Conservation (phyloP, 495 filamentous ascomycete species). For the Hypoxylon crocopeplum region DNA sequence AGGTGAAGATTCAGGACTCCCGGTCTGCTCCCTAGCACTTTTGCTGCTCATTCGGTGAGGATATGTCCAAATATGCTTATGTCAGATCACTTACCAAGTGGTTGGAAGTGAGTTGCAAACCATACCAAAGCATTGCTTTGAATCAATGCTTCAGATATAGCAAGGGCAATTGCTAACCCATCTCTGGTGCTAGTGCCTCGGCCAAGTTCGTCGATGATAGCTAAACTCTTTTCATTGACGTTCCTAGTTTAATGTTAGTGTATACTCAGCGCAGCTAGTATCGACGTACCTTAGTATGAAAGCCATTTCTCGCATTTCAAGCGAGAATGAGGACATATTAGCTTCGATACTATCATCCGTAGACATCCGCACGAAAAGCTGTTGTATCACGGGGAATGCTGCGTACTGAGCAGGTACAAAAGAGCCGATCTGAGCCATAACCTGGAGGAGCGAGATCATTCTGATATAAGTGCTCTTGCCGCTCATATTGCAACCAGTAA, state of each 20-base stretch:
- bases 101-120: slow-evolving; percentile 92
- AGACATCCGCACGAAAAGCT: slow-evolving; percentile 86
- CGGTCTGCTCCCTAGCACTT: slow-evolving; percentile 71
- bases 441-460: slow-evolving; percentile 78
- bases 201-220: slow-evolving; percentile 92
- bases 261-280: slow-evolving; percentile 48
- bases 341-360: slow-evolving; percentile 88
- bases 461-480: slow-evolving; percentile 98
- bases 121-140: slow-evolving; percentile 78
- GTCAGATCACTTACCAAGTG: slow-evolving; percentile 59
- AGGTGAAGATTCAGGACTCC: slow-evolving; percentile 86
- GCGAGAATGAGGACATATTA: slow-evolving; percentile 90
- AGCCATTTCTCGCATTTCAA: slow-evolving; percentile 95
- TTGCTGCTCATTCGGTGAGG: slow-evolving; percentile 50
- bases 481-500: slow-evolving; percentile 98
- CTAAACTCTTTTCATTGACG: slow-evolving; percentile 74
- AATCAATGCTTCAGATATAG: slow-evolving; percentile 85
- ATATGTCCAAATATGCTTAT: background rate
- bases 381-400: slow-evolving; percentile 77
- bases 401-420: slow-evolving; percentile 90
- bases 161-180: slow-evolving; percentile 86
- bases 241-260: slow-evolving; percentile 53
- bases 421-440: slow-evolving; percentile 93
- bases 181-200: slow-evolving; percentile 90
- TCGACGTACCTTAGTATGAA: slow-evolving; percentile 74